Evolutionary conservation across 2,329 filamentous ascomycete species (phyloP).

Genomic region (Xylaria sp.): DNA sequence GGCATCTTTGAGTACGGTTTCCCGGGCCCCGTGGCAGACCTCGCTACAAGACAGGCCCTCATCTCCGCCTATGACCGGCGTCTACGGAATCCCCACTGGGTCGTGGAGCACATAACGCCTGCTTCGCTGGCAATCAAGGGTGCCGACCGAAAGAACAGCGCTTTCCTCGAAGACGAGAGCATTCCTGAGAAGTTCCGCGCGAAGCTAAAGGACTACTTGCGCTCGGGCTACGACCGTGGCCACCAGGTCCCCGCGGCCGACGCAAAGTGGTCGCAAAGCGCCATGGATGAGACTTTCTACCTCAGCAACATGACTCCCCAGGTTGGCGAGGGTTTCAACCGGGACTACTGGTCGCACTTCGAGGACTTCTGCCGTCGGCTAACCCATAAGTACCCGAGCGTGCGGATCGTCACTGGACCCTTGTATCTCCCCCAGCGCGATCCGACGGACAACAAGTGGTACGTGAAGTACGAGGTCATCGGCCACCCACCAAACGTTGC

Average conservation of each 20-base stretch:
- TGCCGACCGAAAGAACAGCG: conserved; percentile 77
- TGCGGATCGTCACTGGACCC: conserved; percentile 88
- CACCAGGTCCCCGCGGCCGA: conserved; percentile 97
- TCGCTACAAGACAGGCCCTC: conserved; percentile 69
- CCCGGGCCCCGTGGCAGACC: conserved; percentile 81
- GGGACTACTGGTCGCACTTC: conserved; percentile 98
- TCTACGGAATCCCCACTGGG: conserved; percentile 89
- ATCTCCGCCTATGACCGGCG: conserved; percentile 87
- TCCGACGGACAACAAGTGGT: conserved; percentile 83
- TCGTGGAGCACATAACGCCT: conserved; percentile 91
- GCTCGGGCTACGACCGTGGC: conserved; percentile 89
- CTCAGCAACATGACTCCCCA: conserved; percentile 97
- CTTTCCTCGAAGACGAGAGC: conserved; percentile 72
- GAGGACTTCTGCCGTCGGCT: conserved; percentile 92
- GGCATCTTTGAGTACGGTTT: conserved; percentile 85
- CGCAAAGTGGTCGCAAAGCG: conserved; percentile 87
- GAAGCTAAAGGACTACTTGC: conserved; percentile 87
- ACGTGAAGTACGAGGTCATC: conserved; percentile 92
- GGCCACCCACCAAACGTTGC: conserved; percentile 89
- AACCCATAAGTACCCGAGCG: conserved; percentile 73
- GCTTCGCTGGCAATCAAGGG: conserved; percentile 68
- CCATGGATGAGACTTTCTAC: conserved; percentile 93
- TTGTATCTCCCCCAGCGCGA: conserved; percentile 86
- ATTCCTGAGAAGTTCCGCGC: conserved; percentile 87
- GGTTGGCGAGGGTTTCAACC: conserved; percentile 96